Conservation (phyloP, 495 filamentous ascomycete genomes). For the Neurospora intermedia region DNA sequence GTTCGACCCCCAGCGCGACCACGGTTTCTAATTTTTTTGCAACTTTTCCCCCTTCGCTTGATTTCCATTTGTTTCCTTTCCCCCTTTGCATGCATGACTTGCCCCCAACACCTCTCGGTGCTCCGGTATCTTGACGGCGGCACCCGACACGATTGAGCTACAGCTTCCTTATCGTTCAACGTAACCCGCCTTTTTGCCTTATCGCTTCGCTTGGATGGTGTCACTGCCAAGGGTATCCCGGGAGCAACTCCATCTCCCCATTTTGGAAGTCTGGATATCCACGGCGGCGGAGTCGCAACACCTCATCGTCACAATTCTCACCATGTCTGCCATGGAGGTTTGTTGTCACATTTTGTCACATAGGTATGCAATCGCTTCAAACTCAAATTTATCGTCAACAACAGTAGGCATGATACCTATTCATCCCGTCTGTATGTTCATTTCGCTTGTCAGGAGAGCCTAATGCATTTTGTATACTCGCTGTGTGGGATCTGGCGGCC, state of each 20-base stretch:
- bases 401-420: neutral
- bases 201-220: neutral
- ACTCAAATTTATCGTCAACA: neutral
- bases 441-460: neutral
- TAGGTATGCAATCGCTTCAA: neutral
- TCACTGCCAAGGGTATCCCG: neutral
- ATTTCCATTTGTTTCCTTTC: neutral
- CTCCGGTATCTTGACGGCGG: neutral
- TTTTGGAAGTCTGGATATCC: neutral
- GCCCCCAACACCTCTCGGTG: neutral
- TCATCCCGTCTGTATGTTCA: neutral
- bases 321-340: neutral
- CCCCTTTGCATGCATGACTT: neutral
- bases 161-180: neutral
- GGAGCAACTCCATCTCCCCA: neutral
- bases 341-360: neutral
- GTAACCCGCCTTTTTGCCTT: neutral
- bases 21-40: neutral
- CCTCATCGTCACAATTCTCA: neutral
- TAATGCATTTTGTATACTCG: neutral
- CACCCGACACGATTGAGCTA: neutral
- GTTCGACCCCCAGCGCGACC: neutral
- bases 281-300: neutral
- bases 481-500: neutral
- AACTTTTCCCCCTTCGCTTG: neutral